phyloP scores from a whole-genome alignment of 352 stramenopile species.

The Globisporangium parvum region DNA sequence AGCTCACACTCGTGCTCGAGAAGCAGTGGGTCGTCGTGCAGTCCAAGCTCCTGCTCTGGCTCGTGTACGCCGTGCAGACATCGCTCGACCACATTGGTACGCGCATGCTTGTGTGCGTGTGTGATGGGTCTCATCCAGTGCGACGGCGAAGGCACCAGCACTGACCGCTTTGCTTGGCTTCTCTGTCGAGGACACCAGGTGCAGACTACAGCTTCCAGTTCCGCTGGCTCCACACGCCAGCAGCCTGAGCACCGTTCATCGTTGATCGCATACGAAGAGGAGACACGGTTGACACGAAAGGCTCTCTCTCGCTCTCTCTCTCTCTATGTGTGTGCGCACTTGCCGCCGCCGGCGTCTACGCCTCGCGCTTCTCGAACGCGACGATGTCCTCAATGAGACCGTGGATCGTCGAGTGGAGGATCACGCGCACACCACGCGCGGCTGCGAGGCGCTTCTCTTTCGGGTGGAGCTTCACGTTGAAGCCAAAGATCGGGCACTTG shows the following conservation, averaged over 20 bases:
- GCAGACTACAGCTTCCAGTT: constrained; percentile 3
- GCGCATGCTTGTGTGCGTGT: neutral
- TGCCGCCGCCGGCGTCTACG: neutral
- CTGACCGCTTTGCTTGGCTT: neutral
- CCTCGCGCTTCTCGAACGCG: constrained; percentile 21
- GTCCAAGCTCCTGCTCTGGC: constrained; percentile 30
- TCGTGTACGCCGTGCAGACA: constrained; percentile 12
- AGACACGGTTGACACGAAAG: no score
- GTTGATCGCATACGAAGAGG: no score
- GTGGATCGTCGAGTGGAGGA: constrained; percentile 68
- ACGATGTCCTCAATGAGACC: constrained; percentile 73
- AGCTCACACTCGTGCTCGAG: constrained; percentile 29
- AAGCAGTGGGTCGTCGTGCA: constrained; percentile 26
- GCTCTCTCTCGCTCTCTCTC: no score
- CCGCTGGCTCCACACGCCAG: neutral
- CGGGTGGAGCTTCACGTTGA: constrained; percentile 67
- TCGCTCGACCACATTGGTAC: constrained; percentile 9
- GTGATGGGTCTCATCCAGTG: no score
- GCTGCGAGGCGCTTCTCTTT: constrained; percentile 55
- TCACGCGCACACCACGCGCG: constrained; percentile 51
- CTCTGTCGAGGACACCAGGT: neutral
- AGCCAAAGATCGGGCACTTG: constrained; percentile 80
- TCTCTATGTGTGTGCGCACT: no score
- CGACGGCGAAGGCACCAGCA: neutral
- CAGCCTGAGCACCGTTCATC: neutral